Base-by-base conservation (phyloP, 2,329 filamentous ascomycete genomes). In the Claviceps purpurea region DNA sequence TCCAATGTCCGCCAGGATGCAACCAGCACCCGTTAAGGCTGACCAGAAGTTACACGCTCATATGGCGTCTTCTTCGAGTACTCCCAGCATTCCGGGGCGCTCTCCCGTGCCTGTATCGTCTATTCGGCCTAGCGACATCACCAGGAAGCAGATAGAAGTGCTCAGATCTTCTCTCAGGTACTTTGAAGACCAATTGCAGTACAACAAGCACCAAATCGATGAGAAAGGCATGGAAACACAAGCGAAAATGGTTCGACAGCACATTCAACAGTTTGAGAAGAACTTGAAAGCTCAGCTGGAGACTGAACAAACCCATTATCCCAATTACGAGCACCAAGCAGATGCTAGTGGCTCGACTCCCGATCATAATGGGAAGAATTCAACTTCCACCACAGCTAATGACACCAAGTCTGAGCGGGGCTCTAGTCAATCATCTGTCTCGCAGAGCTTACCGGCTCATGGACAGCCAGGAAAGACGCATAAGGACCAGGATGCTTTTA, bases 191-290 rank as follows among this genome's bases (percentile, higher is more conserved):
- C 79, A 84, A 57, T 63, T 83, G 45, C 72, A 74, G 50, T 81
- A 77, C 67, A 82, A 83, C 60, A 75, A 73, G 56, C 77, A 82
- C 56, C 79, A 82, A 57, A 79, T 82, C 55, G 79, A 83, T 53
- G 77, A 78, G 57, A 71, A 69, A 55, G 64, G 70, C 38, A 73
- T 79, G 61, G 69, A 74, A 54, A 59, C 65, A 26, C 70, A 72
- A 44, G 70, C 67, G 3, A 60, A 67, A 39, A 61, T 67, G 39
- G 60, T 78, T 53, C 64, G 68, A n/a, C 63, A 68, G 22, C 70
- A 72, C 37, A 73, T 81, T 52, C 62, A 66, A 26, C 67, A 73
- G 44, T 79, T 81, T 53, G 75, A 79, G 57, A 63, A 63, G 30
- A 70, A 69, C 20, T 64, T 73, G 39, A 63, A 72, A 44, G 61